phyloP scores from a whole-genome alignment of 257 asterid species.

The Scutellaria baicalensis region DNA sequence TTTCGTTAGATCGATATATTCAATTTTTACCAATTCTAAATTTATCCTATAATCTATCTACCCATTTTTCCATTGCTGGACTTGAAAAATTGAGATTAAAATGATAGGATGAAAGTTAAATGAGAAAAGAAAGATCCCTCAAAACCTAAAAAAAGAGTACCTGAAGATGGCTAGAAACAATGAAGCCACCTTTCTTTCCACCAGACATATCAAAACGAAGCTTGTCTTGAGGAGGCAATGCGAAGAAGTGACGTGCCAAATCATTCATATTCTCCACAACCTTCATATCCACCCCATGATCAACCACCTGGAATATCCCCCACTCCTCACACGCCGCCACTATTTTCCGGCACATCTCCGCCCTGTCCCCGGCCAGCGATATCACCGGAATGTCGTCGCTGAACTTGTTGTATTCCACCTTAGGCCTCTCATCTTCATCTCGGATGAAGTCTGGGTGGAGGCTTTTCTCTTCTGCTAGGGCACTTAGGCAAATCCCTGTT shows the following conservation, averaged over 20 bases:
- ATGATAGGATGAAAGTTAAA: no score
- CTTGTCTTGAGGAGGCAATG: constrained; percentile 49
- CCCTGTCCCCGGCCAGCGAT: constrained; percentile 53
- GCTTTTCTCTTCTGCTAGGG: constrained; percentile 29
- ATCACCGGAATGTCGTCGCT: constrained; percentile 83
- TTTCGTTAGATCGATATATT: no score
- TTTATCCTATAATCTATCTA: no score
- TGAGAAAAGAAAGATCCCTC: no score
- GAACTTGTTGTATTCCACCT: constrained; percentile 60
- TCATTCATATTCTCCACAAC: constrained; percentile 43
- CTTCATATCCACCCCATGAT: constrained; percentile 54
- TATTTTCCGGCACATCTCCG: constrained; percentile 44
- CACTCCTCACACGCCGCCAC: constrained; percentile 79
- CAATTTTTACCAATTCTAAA: no score
- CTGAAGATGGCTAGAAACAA: constrained; percentile 81
- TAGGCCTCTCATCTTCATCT: constrained; percentile 90
- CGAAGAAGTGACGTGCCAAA: constrained; percentile 53
- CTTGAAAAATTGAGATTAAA: no score
- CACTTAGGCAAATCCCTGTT: constrained; percentile 25
- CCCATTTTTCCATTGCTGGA: no score
- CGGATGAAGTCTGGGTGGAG: constrained; percentile 48
- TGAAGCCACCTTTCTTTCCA: constrained; percentile 82
- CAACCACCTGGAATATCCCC: constrained; percentile 84
- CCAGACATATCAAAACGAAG: constrained; percentile 73
- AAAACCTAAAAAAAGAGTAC: constrained; percentile 19